Percentiles rank a stretch among this genome's conserved stretches.
Evolutionary conservation across 768 basidiomycete genomes (phyloP).

Genomic region (Suillus placidus): DNA sequence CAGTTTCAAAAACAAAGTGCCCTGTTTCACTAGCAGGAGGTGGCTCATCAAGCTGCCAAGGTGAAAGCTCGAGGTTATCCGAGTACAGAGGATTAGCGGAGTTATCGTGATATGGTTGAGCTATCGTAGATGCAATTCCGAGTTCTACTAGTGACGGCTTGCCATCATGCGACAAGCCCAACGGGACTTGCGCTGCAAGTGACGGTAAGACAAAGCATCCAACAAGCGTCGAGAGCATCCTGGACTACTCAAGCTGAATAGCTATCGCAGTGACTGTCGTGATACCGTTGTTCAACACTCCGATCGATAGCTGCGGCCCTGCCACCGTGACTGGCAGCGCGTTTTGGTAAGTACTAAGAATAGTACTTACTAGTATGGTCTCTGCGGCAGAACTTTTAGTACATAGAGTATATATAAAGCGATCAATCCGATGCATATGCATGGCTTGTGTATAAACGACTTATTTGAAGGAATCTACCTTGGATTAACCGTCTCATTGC

Average conservation of each 20-base stretch:
- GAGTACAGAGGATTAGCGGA: neutral
- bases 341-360: too few species aligned
- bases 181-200: slow-evolving; percentile 2
- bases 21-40: slow-evolving; percentile 33
- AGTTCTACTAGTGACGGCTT: neutral
- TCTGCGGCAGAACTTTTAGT: too few species aligned
- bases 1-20: slow-evolving; percentile 37
- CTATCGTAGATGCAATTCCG: neutral
- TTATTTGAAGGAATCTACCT: too few species aligned
- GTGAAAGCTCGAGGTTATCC: neutral
- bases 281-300: too few species aligned
- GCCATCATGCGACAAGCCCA: neutral
- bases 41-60: slow-evolving; percentile 27
- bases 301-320: slow-evolving; percentile 21
- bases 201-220: neutral
- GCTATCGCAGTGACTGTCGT: neutral
- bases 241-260: neutral
- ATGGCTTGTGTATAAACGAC: too few species aligned
- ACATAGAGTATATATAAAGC: too few species aligned
- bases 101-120: neutral
- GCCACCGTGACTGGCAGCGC: too few species aligned
- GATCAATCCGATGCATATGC: too few species aligned
- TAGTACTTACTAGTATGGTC: too few species aligned
- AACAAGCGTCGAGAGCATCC: neutral
- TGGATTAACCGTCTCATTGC: too few species aligned